Base-by-base conservation (phyloP, 345 rosid species). In the Eucalyptus coolabah region DNA sequence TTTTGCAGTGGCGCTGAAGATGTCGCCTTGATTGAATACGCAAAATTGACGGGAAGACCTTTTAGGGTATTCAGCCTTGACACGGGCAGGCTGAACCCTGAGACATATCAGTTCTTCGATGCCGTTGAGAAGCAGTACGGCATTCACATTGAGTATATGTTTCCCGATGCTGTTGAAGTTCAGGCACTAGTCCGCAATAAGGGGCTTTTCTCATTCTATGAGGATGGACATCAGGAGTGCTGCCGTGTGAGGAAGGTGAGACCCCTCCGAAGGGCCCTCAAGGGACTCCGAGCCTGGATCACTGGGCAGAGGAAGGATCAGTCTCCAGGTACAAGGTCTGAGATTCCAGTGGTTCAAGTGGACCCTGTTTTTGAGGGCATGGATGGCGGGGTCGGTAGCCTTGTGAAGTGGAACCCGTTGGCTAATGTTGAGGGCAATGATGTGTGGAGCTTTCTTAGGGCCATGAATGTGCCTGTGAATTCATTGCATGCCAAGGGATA, bases 251-350 rank as follows among this genome's bases (percentile, higher is more conserved):
- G 99, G 92, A 98, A 98, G 91, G 99, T 98, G 87, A 95, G 98
- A 89, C 99, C 99, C 32, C 89, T 98, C 67, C 94, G 98, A 89
- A 95, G 99, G 90, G 98, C 98, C 32, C 94, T 98, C 2, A 96
- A 96, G 88, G 99, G 99, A 28, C 93, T 98, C 17, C 95, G 95
- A 77, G 99, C 99, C 51, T 98, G 99, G 99, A 95, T 98, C 87
- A 97, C 99, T 2, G 99, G 99, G 69, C 99, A 98, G 88, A 95
- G 99, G 91, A 98, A 97, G 92, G 99, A 98, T 88, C 99, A 98
- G 88, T 98, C 99, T 45, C 97, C 96, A 0, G 99, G 98, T 1
- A 98, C 99, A 9, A 91, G 99, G 93, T 95, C 99, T 4, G 98
- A 96, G 90, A 88, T 97, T 72, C 98, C 99, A 4, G 94, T 98